These are phyloP conservation scores for Aspergillus viridinutans DNA, from an alignment of 2,329 filamentous ascomycete species.

Conservation along the genomic window DNA sequence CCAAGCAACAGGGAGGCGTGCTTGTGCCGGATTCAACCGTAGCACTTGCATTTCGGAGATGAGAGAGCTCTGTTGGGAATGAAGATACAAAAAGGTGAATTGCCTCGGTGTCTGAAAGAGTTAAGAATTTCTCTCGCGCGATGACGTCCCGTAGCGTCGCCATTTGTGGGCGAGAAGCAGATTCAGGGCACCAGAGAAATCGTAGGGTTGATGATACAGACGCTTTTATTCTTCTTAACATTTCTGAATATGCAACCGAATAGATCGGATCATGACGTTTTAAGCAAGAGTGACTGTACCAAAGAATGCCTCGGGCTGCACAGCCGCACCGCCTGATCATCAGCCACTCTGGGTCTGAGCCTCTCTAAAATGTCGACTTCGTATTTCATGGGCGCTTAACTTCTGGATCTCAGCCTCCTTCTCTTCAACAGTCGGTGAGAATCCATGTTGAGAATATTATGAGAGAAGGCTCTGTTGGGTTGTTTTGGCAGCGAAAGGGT, in stretches of 20 bases:
- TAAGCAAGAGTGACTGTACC: not conserved
- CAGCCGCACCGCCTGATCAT: not conserved
- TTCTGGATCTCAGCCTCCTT: not conserved
- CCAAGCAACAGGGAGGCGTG: not conserved
- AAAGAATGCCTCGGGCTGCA: not conserved
- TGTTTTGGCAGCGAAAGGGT: not conserved
- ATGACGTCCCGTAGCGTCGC: not conserved
- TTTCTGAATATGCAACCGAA: not conserved
- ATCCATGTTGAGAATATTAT: not conserved
- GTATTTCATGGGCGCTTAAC: not conserved
- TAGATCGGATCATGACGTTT: not conserved
- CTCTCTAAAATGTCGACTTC: not conserved
- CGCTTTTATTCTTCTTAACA: not conserved
- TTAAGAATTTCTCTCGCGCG: not conserved
- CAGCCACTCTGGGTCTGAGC: not conserved
- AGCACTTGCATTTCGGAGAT: slow-evolving; percentile 5
- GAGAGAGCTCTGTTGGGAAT: slow-evolving; percentile 1
- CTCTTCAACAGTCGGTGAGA: not conserved
- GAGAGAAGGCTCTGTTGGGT: not conserved
- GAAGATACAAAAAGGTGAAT: not conserved
- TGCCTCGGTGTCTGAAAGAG: not conserved
- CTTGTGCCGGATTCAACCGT: slow-evolving; percentile 3
- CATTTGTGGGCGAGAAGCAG: not conserved
- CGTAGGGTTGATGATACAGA: not conserved
- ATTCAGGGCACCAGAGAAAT: not conserved